Evolutionary conservation across 2,329 filamentous ascomycete species (phyloP).

Genomic region (Hypoxylon sp.): DNA sequence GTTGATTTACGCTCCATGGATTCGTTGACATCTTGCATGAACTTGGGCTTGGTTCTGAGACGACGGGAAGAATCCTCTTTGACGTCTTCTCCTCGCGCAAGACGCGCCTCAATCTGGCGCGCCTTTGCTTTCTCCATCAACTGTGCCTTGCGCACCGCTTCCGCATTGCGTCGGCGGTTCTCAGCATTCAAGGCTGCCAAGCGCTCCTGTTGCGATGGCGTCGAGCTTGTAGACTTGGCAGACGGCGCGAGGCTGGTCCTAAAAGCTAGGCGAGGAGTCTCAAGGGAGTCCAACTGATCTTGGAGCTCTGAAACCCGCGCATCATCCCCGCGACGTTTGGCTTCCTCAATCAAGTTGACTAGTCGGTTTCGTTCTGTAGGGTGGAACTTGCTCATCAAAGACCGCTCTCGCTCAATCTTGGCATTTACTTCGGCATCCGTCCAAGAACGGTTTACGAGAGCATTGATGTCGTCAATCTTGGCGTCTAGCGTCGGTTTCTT

Average conservation of each 20-base stretch:
- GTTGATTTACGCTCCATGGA: slow-evolving; percentile 64
- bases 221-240: slow-evolving; percentile 66
- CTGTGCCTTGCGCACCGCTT: slow-evolving; percentile 91
- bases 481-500: slow-evolving; percentile 77
- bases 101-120: slow-evolving; percentile 72
- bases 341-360: slow-evolving; percentile 75
- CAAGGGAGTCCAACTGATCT: slow-evolving; percentile 73
- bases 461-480: slow-evolving; percentile 87
- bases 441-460: slow-evolving; percentile 83
- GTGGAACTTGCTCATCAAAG: slow-evolving; percentile 76
- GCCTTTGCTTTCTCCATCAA: slow-evolving; percentile 80
- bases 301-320: slow-evolving; percentile 69
- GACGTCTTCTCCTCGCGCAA: slow-evolving; percentile 74
- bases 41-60: slow-evolving; percentile 77
- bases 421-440: slow-evolving; percentile 86
- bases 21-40: slow-evolving; percentile 75
- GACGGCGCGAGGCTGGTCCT: slow-evolving; percentile 72
- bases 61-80: slow-evolving; percentile 73
- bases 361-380: slow-evolving; percentile 78
- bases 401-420: slow-evolving; percentile 80
- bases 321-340: slow-evolving; percentile 74
- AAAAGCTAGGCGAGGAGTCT: slow-evolving; percentile 80
- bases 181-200: slow-evolving; percentile 86
- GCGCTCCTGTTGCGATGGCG: slow-evolving; percentile 81
- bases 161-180: slow-evolving; percentile 87